Base-by-base conservation (phyloP, 345 rosid species). In the Bretschneidera sinensis region DNA sequence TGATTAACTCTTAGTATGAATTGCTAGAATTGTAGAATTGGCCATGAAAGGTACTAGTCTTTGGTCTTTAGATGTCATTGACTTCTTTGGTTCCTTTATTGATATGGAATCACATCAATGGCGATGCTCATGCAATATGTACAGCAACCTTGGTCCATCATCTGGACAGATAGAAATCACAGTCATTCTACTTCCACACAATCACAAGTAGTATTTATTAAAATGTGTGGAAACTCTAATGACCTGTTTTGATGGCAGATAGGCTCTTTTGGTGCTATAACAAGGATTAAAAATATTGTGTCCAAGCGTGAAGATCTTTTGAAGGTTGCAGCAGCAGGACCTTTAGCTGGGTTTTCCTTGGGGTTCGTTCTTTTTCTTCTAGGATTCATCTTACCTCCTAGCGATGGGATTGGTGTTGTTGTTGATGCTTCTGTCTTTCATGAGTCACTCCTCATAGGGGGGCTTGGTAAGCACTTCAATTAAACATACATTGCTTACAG, bases 221-320 rank as follows among this genome's bases (percentile, higher is more conserved):
- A 31, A 10, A 10, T 43, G 16, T 23, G 13, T 34, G 48, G 20
- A 25, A 71, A 61, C 19, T 62, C 81, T 80, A 65, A 70, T 76
- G 74, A 65, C 55, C 67, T 70, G 60, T 66, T 69, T 84, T 75
- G 83, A 63, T 78, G 87, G 92, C 96, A 92, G 97, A 87, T 87
- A 87, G 97, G 97, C 76, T 92, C 96, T 61, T 92, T 89, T 73
- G 98, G 98, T 70, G 92, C 94, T 59, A 87, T 89, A 65, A 89
- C 98, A 24, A 85, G 98, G 75, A 87, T 89, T 24, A 76, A 64
- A 67, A 92, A 75, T 62, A 92, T 89, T 33, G 96, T 92, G 13
- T 52, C 85, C 62, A 92, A 78, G 59, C 94, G 97, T 60, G 97
- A 92, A 80, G 94, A 77, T 83, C 95, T 87, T 64, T 76, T 92